Conservation (phyloP, 2,329 filamentous ascomycete genomes). For the Pyrenophora tritici-repentis region DNA sequence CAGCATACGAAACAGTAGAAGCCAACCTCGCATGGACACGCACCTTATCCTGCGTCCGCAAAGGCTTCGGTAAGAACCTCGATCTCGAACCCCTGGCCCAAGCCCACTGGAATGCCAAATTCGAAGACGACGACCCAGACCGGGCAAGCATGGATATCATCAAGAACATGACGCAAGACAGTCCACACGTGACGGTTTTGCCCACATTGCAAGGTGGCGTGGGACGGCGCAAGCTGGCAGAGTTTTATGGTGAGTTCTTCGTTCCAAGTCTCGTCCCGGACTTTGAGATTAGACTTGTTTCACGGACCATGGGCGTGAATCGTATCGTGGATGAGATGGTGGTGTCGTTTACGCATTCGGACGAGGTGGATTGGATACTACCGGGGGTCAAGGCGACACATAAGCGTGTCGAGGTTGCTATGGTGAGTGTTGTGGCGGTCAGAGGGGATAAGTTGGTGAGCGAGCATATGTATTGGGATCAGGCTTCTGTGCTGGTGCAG, state of each 20-base stretch:
- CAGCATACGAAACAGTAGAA: slow-evolving; percentile 49
- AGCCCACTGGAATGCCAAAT: slow-evolving; percentile 44
- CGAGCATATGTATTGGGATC: slow-evolving; percentile 66
- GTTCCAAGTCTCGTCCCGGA: slow-evolving; percentile 59
- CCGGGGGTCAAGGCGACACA: slow-evolving; percentile 62
- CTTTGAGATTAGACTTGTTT: slow-evolving; percentile 59
- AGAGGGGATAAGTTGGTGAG: slow-evolving; percentile 59
- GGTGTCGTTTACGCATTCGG: slow-evolving; percentile 60
- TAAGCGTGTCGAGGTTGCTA: slow-evolving; percentile 59
- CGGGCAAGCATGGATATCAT: slow-evolving; percentile 37
- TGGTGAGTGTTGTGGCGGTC: slow-evolving; percentile 61
- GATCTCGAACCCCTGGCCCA: slow-evolving; percentile 43
- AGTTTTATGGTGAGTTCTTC: slow-evolving; percentile 64
- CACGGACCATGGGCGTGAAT: slow-evolving; percentile 61
- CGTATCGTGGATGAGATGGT: slow-evolving; percentile 65
- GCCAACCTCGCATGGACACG: slow-evolving; percentile 52
- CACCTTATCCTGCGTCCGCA: slow-evolving; percentile 46
- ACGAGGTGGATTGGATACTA: slow-evolving; percentile 63
- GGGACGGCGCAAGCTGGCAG: slow-evolving; percentile 48
- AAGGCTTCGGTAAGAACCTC: slow-evolving; percentile 42
- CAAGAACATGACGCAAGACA: slow-evolving; percentile 40
- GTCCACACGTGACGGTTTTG: slow-evolving; percentile 45
- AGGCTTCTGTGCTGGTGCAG: slow-evolving; percentile 62
- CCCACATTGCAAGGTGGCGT: slow-evolving; percentile 53
- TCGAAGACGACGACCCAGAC: slow-evolving; percentile 39